Evolutionary conservation across 441 rosid genomes (phyloP).

Genomic region (Corymbia citriodora): DNA sequence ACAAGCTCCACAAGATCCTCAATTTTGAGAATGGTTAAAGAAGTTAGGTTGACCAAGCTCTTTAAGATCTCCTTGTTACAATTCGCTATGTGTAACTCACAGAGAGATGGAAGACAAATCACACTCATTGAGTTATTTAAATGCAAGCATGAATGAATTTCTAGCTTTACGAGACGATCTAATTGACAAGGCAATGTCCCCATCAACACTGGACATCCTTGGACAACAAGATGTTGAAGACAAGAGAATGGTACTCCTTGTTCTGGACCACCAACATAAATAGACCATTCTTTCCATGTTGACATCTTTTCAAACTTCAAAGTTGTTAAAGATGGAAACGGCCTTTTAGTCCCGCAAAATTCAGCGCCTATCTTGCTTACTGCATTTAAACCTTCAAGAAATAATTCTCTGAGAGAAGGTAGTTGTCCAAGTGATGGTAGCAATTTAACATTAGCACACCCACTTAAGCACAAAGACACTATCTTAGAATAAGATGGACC

Average conservation of each 20-base stretch:
- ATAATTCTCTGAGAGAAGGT: too few relatives aligned
- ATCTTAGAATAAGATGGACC: too few relatives aligned
- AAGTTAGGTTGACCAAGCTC: neutral
- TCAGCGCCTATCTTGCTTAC: too few relatives aligned
- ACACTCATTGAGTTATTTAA: neutral
- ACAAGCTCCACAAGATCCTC: neutral
- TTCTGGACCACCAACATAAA: neutral
- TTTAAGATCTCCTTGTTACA: neutral
- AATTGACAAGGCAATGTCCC: neutral
- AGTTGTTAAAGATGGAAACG: neutral
- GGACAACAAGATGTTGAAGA: neutral
- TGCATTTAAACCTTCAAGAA: too few relatives aligned
- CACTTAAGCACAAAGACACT: too few relatives aligned
- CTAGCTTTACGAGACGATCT: neutral
- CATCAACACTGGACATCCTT: neutral
- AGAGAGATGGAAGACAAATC: neutral
- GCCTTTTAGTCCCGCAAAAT: neutral
- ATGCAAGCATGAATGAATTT: neutral
- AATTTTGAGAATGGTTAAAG: neutral
- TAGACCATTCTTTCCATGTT: neutral
- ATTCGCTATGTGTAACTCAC: neutral
- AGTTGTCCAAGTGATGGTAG: too few relatives aligned
- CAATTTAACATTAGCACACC: accelerated
- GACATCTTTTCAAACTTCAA: neutral
- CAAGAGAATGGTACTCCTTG: neutral